phyloP scores from a whole-genome alignment of 306 rosid species.

The Castanea sativa region DNA sequence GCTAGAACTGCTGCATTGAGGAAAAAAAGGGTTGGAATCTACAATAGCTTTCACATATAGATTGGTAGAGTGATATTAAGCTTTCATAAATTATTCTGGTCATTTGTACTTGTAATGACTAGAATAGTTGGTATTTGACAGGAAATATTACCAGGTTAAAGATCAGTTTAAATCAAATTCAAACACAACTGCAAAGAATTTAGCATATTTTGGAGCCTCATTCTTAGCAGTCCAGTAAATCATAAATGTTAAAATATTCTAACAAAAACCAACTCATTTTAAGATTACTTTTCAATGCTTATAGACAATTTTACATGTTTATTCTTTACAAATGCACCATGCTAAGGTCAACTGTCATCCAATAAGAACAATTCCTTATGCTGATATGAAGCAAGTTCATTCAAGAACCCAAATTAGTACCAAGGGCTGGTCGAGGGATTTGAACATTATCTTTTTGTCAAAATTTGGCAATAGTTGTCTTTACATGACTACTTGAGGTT shows the following conservation, averaged over 20 bases:
- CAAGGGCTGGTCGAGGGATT: too few species aligned
- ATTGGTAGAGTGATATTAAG: background rate
- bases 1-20: slow-evolving; percentile 47
- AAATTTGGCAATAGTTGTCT: too few species aligned
- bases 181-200: background rate
- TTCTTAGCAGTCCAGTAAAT: background rate
- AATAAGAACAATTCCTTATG: background rate
- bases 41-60: background rate
- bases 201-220: background rate
- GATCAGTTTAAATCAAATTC: background rate
- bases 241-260: background rate
- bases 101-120: background rate
- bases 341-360: background rate
- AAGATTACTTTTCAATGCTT: background rate
- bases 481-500: too few species aligned
- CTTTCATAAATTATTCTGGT: background rate
- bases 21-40: background rate
- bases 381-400: too few species aligned
- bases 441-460: too few species aligned
- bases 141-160: background rate
- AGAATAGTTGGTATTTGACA: background rate
- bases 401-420: too few species aligned
- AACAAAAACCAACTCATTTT: background rate
- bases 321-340: background rate
- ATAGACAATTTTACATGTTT: background rate